Conservation (phyloP, 768 basidiomycete genomes). For the Macrolepiota dolichaula region DNA sequence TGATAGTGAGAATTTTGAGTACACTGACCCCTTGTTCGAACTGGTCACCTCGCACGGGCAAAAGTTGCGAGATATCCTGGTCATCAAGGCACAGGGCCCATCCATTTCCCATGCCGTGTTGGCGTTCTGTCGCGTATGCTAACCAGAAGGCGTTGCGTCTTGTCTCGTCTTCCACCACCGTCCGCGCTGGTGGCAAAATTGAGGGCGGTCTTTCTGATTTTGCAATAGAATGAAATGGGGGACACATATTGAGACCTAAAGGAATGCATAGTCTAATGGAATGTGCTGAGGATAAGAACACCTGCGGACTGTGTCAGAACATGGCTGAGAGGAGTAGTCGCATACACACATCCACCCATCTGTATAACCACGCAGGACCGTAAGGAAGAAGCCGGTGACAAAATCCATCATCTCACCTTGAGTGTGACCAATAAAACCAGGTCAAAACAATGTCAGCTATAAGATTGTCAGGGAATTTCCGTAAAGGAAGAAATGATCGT, state of each 20-base stretch:
- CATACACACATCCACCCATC: constrained; percentile 68
- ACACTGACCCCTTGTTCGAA: constrained; percentile 58
- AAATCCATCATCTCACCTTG: constrained; percentile 42
- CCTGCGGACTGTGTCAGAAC: constrained; percentile 30
- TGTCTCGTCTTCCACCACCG: constrained; percentile 65
- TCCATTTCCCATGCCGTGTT: constrained; percentile 63
- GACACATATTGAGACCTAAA: constrained; percentile 65
- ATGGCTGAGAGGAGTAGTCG: not conserved
- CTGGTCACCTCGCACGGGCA: constrained; percentile 59
- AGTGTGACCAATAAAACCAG: constrained; percentile 76
- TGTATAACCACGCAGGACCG: constrained; percentile 19
- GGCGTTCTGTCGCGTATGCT: constrained; percentile 66
- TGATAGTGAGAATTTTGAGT: not conserved
- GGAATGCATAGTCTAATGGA: constrained; percentile 58
- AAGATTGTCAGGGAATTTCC: not conserved
- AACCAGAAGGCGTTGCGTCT: constrained; percentile 74
- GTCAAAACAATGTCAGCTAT: constrained; percentile 60
- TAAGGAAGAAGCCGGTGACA: constrained; percentile 10
- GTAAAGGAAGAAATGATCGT: not conserved
- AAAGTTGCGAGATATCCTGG: constrained; percentile 66
- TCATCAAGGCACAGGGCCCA: constrained; percentile 75
- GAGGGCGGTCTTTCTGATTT: constrained; percentile 54
- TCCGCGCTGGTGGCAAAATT: constrained; percentile 56
- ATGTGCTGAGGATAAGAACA: constrained; percentile 56
- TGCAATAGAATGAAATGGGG: constrained; percentile 65